Percentiles rank a stretch among this genome's conserved stretches.
Evolutionary conservation across 768 basidiomycete species (phyloP).

Genomic region (Tulasnella sp.): DNA sequence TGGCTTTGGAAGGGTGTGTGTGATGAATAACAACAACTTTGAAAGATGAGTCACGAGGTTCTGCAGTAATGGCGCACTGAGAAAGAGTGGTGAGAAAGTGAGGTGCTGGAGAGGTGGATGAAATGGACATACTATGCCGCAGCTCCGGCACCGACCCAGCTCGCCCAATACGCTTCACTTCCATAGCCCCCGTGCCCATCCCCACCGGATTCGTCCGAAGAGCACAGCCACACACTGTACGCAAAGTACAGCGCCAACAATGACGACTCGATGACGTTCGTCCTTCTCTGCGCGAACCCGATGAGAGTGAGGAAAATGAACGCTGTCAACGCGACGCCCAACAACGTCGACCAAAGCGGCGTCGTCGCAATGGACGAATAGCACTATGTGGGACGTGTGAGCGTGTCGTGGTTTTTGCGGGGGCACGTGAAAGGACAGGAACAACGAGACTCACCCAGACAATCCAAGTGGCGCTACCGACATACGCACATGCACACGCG

Average conservation of each 20-base stretch:
- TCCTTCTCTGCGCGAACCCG: slow-evolving; percentile 75
- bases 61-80: slow-evolving; percentile 48
- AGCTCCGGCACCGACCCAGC: slow-evolving; percentile 16
- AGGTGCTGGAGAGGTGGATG: neutral
- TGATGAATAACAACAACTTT: slow-evolving; percentile 65
- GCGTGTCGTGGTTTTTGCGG: neutral
- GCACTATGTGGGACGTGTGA: slow-evolving; percentile 33
- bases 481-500: slow-evolving; percentile 65
- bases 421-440: neutral
- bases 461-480: slow-evolving; percentile 77
- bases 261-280: slow-evolving; percentile 86
- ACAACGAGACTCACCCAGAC: slow-evolving; percentile 44
- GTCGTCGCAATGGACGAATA: slow-evolving; percentile 75
- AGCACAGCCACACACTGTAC: slow-evolving; percentile 79
- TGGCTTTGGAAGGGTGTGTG: slow-evolving; percentile 76
- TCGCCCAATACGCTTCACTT: slow-evolving; percentile 1
- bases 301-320: slow-evolving; percentile 86
- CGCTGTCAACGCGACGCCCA: slow-evolving; percentile 78
- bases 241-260: slow-evolving; percentile 79
- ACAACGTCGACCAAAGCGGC: slow-evolving; percentile 74
- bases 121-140: slow-evolving; percentile 5
- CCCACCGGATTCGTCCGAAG: slow-evolving; percentile 5
- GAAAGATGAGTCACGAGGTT: slow-evolving; percentile 75
- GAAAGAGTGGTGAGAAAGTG: neutral
- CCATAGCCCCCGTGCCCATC: slow-evolving; percentile 19